These are phyloP conservation scores for sorghum (Sorghum bicolor) DNA, from an alignment of 176 grass and related monocot genomes.

Conservation along the genomic window DNA sequence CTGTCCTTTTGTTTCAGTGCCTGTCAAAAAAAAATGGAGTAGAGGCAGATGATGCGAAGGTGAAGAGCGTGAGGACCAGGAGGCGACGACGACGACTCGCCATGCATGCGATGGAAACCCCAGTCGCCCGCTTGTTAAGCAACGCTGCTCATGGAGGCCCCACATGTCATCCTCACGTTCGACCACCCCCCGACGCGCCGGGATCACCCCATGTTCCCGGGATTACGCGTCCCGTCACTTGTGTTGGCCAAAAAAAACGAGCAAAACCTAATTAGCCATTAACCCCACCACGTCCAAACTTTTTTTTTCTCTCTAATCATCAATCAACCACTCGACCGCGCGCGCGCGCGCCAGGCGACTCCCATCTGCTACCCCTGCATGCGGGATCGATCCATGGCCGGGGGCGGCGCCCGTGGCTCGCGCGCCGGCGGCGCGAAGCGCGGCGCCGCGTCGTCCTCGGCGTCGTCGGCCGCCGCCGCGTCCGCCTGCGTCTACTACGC, in stretches of 20 bases:
- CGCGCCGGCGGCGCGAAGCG: conserved; percentile 50
- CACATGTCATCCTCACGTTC: conserved; percentile 15
- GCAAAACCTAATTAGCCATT: neutral
- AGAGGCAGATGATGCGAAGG: neutral
- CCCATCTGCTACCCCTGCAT: conserved; percentile 13
- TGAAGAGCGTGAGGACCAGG: neutral
- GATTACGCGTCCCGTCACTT: neutral
- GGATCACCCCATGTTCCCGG: conserved; percentile 28
- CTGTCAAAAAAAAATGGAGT: no score
- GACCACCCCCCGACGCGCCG: conserved; percentile 7
- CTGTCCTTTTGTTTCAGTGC: no score
- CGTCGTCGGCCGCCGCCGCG: conserved; percentile 36
- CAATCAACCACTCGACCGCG: neutral
- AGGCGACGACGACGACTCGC: neutral
- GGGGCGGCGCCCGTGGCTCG: conserved; percentile 26
- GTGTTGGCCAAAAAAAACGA: neutral
- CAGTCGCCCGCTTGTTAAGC: neutral
- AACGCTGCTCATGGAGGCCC: neutral
- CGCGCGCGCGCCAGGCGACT: neutral
- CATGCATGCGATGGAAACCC: neutral
- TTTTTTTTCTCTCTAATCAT: neutral
- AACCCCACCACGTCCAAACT: neutral
- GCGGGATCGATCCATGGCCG: conserved; percentile 44
- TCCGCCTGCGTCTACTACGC: conserved; percentile 70
- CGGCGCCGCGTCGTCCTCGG: conserved; percentile 9